These are phyloP conservation scores for Stropharia rugosoannulata DNA, from an alignment of 768 basidiomycete genomes.

Conservation along the genomic window DNA sequence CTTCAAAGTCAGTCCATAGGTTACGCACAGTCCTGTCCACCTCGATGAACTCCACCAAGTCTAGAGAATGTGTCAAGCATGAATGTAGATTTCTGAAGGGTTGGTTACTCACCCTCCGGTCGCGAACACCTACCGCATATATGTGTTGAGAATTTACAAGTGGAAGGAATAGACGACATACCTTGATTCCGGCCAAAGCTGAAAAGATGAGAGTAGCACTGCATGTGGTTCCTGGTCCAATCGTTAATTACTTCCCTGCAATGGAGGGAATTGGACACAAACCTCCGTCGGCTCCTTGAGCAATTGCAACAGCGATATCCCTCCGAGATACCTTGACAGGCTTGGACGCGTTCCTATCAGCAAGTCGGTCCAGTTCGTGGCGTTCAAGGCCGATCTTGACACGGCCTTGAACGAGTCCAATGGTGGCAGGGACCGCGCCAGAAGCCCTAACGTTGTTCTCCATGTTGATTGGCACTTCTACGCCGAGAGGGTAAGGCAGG, in stretches of 20 bases:
- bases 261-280: neutral
- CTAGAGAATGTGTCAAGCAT: conserved; percentile 12
- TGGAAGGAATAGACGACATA: conserved; percentile 20
- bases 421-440: conserved; percentile 87
- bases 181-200: conserved; percentile 85
- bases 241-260: neutral
- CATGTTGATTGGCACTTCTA: conserved; percentile 67
- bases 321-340: conserved; percentile 74
- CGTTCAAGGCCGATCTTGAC: conserved; percentile 82
- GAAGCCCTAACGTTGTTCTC: conserved; percentile 72
- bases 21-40: conserved; percentile 39
- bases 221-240: conserved; percentile 59
- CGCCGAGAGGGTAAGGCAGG: conserved; percentile 78
- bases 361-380: conserved; percentile 66
- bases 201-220: conserved; percentile 75
- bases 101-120: conserved; percentile 79
- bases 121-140: conserved; percentile 64
- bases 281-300: conserved; percentile 71
- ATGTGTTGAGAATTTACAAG: neutral
- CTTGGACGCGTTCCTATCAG: conserved; percentile 41
- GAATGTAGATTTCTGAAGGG: neutral
- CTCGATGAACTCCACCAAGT: conserved; percentile 45
- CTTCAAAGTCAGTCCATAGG: neutral
- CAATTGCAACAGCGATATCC: conserved; percentile 77
- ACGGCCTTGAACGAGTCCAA: conserved; percentile 79